Conservation (phyloP, 768 basidiomycete species). For the Panellus pusillus region DNA sequence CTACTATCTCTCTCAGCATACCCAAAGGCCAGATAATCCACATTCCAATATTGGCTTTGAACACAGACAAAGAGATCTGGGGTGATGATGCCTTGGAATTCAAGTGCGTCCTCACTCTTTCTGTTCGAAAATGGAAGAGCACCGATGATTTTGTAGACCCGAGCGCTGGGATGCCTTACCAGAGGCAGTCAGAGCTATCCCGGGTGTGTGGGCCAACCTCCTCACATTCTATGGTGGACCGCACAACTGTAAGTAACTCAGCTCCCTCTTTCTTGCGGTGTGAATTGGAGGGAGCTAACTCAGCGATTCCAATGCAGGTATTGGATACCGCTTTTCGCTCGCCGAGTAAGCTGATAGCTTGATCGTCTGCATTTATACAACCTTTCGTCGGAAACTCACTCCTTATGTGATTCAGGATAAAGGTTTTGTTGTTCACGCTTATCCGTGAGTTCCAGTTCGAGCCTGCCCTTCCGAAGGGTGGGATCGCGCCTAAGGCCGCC, state of each 20-base stretch:
- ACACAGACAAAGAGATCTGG: conserved; percentile 34
- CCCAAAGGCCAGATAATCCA: conserved; percentile 27
- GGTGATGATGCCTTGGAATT: conserved; percentile 45
- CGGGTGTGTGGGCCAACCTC: conserved; percentile 39
- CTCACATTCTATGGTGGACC: conserved; percentile 44
- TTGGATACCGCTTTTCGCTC: not conserved
- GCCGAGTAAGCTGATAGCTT: not conserved
- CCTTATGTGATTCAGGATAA: conserved; percentile 17
- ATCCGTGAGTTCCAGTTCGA: conserved; percentile 25
- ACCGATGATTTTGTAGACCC: conserved; percentile 26
- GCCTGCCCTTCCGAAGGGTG: conserved; percentile 20
- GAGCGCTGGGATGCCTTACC: conserved; percentile 46
- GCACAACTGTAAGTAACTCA: conserved; percentile 11
- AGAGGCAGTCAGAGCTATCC: conserved; percentile 29
- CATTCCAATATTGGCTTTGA: conserved; percentile 31
- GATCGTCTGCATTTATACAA: not conserved
- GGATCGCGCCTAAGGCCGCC: conserved; percentile 13
- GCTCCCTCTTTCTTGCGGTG: too few species aligned
- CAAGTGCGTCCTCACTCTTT: conserved; percentile 27
- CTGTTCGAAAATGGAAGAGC: too few species aligned
- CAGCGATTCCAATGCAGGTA: too few species aligned
- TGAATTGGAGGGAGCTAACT: too few species aligned
- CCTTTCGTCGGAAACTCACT: not conserved
- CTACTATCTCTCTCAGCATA: conserved; percentile 13
- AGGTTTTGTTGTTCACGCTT: conserved; percentile 25